A percentile compares a stretch with the other conserved stretches of the same genome.
phyloP scores from a whole-genome alignment of 1,284 basidiomycete genomes.

The Pisolithus thermaeus region DNA sequence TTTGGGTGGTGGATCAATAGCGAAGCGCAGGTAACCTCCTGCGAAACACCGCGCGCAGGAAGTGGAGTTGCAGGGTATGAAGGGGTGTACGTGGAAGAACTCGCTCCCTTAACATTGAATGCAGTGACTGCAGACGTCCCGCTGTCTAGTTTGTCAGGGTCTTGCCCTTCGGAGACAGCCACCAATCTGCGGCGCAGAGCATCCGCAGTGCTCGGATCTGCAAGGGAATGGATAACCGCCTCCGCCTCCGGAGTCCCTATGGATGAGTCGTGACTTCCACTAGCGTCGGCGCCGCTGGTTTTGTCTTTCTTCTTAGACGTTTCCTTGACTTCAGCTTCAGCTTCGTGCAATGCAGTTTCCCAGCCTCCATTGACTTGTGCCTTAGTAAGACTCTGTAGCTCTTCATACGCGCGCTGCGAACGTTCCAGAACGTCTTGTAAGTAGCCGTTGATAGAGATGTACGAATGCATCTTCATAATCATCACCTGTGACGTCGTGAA shows the following conservation, averaged over 20 bases:
- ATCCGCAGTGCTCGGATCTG: constrained; percentile 48
- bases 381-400: constrained; percentile 45
- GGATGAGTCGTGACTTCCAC: constrained; percentile 17
- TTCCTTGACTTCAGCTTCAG: constrained; percentile 29
- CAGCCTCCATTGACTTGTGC: constrained; percentile 50
- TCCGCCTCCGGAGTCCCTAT: constrained; percentile 29
- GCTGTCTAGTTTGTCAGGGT: constrained; percentile 5
- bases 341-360: constrained; percentile 50
- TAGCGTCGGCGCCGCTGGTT: constrained; percentile 11
- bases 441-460: constrained; percentile 85
- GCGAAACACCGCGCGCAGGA: not conserved
- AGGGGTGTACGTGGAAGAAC: constrained; percentile 3
- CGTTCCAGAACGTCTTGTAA: constrained; percentile 56
- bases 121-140: constrained; percentile 1
- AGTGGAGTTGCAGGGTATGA: constrained; percentile 4
- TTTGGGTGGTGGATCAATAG: constrained; percentile 74
- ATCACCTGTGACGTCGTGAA: constrained; percentile 50
- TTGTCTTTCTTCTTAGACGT: not conserved
- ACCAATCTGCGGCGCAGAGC: constrained; percentile 51
- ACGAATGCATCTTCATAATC: constrained; percentile 98
- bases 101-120: constrained; percentile 2
- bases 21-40: constrained; percentile 34
- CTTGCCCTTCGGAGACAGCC: constrained; percentile 26
- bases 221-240: constrained; percentile 40
- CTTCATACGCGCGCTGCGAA: constrained; percentile 36